phyloP scores from a whole-genome alignment of 306 rosid genomes.

The Chamaecrista fasciculata region DNA sequence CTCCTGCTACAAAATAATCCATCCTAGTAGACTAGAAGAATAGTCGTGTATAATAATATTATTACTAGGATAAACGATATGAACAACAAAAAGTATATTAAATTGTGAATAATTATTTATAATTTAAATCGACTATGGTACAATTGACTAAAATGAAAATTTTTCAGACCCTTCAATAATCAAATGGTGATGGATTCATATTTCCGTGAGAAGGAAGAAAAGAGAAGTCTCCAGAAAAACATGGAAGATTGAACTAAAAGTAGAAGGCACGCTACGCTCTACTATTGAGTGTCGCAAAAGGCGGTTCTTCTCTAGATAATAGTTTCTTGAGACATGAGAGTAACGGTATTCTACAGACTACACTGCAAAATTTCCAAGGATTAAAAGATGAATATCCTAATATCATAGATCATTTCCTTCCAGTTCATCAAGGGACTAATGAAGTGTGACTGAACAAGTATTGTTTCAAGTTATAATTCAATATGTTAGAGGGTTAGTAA shows the following conservation, averaged over 20 bases:
- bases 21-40: too few species aligned
- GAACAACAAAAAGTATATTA: too few species aligned
- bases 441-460: constrained; percentile 27
- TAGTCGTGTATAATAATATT: too few species aligned
- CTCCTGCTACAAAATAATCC: too few species aligned
- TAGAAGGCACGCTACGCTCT: background rate
- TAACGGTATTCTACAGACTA: background rate
- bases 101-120: background rate
- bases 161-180: background rate
- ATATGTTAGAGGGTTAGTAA: constrained; percentile 7
- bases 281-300: too few species aligned
- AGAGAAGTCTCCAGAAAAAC: background rate
- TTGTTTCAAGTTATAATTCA: constrained; percentile 20
- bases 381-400: background rate
- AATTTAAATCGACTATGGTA: background rate
- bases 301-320: background rate
- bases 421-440: constrained; percentile 10
- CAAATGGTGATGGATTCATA: background rate
- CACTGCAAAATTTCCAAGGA: background rate
- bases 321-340: background rate
- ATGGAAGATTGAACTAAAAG: background rate
- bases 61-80: too few species aligned
- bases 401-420: background rate
- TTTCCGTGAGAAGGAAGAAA: background rate
- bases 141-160: background rate